Evolutionary conservation across 495 filamentous ascomycete genomes (phyloP).

Genomic region (Penicillium arizonense): DNA sequence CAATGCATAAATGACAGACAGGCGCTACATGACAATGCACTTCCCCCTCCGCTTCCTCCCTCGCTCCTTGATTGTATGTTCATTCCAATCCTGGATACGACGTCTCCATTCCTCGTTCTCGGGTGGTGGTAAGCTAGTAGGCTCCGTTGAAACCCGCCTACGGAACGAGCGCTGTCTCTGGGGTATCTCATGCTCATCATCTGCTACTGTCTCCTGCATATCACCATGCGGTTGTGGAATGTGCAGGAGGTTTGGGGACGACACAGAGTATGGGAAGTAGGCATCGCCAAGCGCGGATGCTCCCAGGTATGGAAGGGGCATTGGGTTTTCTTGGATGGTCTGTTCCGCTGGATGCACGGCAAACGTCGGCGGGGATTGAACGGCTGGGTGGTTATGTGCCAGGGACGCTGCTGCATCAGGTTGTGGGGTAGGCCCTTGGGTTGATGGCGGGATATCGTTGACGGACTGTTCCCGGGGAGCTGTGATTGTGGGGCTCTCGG

Average conservation of each 20-base stretch:
- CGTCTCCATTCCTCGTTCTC: slow-evolving; percentile 41
- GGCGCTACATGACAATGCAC: slow-evolving; percentile 40
- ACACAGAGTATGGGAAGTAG: slow-evolving; percentile 36
- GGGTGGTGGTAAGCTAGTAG: slow-evolving; percentile 30
- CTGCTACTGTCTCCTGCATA: slow-evolving; percentile 16
- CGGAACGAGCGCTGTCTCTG: slow-evolving; percentile 22
- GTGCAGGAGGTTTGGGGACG: slow-evolving; percentile 40
- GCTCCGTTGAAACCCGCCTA: slow-evolving; percentile 40
- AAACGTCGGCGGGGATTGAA: slow-evolving; percentile 13
- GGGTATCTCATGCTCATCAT: slow-evolving; percentile 22
- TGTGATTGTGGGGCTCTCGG: background rate
- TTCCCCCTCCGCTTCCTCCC: slow-evolving; percentile 33
- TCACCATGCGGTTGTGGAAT: slow-evolving; percentile 20
- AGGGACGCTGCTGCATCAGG: slow-evolving; percentile 6
- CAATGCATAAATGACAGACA: background rate
- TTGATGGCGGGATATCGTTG: background rate
- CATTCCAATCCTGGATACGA: slow-evolving; percentile 46
- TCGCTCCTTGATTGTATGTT: slow-evolving; percentile 40
- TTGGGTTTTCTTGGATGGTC: slow-evolving; percentile 6
- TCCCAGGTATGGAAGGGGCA: slow-evolving; percentile 19
- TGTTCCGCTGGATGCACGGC: slow-evolving; percentile 18
- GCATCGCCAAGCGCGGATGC: slow-evolving; percentile 23
- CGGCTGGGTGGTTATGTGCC: slow-evolving; percentile 6
- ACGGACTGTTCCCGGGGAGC: background rate
- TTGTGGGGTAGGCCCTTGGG: background rate